phyloP scores from a whole-genome alignment of 805 yeast genomes.

The Kazachstania africana region DNA sequence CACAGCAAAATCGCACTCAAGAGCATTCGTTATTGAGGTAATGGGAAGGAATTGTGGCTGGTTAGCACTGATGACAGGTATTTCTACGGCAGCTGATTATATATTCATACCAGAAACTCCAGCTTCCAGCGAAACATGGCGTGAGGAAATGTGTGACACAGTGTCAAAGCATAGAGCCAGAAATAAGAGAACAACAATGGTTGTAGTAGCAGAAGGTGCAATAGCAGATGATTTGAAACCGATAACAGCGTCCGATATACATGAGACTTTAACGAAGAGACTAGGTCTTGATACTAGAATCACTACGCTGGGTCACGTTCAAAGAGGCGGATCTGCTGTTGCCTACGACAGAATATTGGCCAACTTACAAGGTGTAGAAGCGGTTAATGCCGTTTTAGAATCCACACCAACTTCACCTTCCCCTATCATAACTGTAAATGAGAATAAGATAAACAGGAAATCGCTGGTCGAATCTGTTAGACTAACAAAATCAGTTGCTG shows the following conservation, averaged over 20 bases:
- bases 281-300: constrained; percentile 67
- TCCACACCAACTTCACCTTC: constrained; percentile 61
- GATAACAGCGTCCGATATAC: constrained; percentile 54
- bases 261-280: constrained; percentile 48
- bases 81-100: constrained; percentile 70
- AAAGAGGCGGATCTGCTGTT: constrained; percentile 74
- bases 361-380: constrained; percentile 73
- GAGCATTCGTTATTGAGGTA: constrained; percentile 76
- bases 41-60: constrained; percentile 89
- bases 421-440: constrained; percentile 65
- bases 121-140: constrained; percentile 48
- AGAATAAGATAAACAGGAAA: constrained; percentile 55
- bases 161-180: constrained; percentile 51
- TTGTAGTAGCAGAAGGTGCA: constrained; percentile 79
- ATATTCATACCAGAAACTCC: constrained; percentile 75
- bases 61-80: constrained; percentile 76
- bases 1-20: constrained; percentile 69
- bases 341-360: constrained; percentile 64
- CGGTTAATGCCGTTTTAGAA: constrained; percentile 63
- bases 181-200: constrained; percentile 70
- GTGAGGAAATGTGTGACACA: constrained; percentile 52
- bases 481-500: constrained; percentile 61
- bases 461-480: constrained; percentile 64
- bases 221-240: constrained; percentile 57
- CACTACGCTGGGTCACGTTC: constrained; percentile 71